These are phyloP conservation scores for Yarrowia keelungensis DNA, from an alignment of 805 yeast genomes.

Conservation along the genomic window DNA sequence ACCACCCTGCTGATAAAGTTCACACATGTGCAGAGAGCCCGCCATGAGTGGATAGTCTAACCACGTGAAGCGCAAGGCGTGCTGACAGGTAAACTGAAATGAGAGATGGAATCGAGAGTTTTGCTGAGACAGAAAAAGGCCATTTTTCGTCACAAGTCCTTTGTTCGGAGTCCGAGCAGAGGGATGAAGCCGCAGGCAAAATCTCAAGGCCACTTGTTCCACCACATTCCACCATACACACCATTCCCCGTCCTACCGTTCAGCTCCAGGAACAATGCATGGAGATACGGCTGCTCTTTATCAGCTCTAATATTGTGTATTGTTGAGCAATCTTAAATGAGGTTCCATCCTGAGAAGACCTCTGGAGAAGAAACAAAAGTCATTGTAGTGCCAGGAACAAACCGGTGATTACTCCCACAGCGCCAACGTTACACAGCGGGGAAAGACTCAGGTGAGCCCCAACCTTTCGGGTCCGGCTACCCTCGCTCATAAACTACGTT, in stretches of 20 bases:
- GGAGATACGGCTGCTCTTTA: constrained; percentile 31
- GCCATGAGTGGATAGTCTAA: constrained; percentile 29
- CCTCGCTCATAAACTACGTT: neutral
- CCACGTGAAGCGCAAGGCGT: constrained; percentile 37
- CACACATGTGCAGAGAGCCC: constrained; percentile 35
- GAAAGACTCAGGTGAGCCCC: no score
- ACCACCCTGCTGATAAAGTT: constrained; percentile 9
- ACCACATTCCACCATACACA: neutral
- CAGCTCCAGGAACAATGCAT: constrained; percentile 13
- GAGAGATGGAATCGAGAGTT: neutral
- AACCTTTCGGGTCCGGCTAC: neutral
- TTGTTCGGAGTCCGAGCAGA: neutral
- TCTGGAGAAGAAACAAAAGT: neutral
- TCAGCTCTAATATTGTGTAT: constrained; percentile 34
- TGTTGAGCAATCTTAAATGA: constrained; percentile 32
- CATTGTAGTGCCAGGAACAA: neutral
- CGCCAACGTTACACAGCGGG: neutral
- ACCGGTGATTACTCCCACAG: neutral
- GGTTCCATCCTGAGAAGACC: constrained; percentile 2
- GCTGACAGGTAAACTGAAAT: constrained; percentile 35
- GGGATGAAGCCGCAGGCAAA: no score
- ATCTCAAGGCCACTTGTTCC: no score
- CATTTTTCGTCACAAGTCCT: neutral
- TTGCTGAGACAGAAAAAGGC: neutral
- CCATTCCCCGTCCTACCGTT: neutral